Evolutionary conservation across 176 grass and related monocot species (phyloP), one percentile per base, ranked within the genome.

Genomic region (Hordeum marinum): DNA sequence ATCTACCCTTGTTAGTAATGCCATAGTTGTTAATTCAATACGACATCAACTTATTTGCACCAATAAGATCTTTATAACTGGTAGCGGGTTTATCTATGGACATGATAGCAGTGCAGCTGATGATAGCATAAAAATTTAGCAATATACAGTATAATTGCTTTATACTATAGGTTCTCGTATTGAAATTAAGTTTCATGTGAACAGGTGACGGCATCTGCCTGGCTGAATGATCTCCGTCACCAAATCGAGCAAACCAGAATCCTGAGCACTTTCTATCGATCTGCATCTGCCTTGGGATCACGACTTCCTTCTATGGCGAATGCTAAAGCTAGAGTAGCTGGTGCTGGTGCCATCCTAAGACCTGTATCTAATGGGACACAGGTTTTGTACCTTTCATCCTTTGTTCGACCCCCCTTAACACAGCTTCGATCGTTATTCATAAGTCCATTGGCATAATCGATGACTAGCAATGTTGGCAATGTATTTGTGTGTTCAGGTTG

Each of bases 221-320:
- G 96, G 96, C 59, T 98, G 40, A 98, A 95, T 80, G 96, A 98
- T 80, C 85, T 98, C 31, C 90, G 93, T 75, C 92, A 90, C 82
- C 96, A 98, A 89, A 95, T 98, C 32, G 93, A 98, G 82, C 93
- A 94, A 68, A 98, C 91, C 21, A 92, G 96, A 83, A 95, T 98
- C 66, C 67, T 98, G 73, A 98, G 96, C 55, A 98, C 96, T 27
- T 94, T 98, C 35, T 98, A 94, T 79, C 93, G 96, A 61, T 98
- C 96, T 65, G 93, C 96, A 25, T 94, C 96, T 76, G 96, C 96
- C 31, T 89, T 98, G 74, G 96, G 93, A 41, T 98, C 96, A 6
- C 84, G 88, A 41, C 91, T 98, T 82, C 96, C 93, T 78, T 98
- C 96, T 83, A 98, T 98, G 55, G 96, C 93, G 6, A 95, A 93